Evolutionary conservation across 1,284 basidiomycete genomes (phyloP).

Genomic region (Neotropicomus parvogracilis): DNA sequence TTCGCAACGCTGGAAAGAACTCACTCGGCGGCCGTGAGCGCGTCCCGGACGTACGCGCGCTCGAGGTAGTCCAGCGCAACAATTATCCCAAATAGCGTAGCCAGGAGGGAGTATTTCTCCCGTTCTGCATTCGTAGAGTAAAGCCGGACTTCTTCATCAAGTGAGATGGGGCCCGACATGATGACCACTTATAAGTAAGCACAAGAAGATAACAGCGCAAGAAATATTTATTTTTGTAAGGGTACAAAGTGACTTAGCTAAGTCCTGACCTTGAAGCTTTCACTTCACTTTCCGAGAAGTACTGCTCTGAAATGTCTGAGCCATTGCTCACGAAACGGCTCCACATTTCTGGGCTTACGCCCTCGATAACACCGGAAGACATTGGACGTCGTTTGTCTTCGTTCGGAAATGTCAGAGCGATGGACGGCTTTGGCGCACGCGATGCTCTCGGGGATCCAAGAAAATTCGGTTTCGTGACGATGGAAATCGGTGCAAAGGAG

Average conservation of each 20-base stretch:
- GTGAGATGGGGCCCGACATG: slow-evolving; percentile 42
- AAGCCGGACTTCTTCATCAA: slow-evolving; percentile 90
- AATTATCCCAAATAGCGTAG: slow-evolving; percentile 90
- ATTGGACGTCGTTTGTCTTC: slow-evolving; percentile 54
- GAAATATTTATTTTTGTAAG: neutral
- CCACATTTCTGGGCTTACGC: slow-evolving; percentile 71
- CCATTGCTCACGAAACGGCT: slow-evolving; percentile 52
- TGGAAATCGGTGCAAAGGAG: slow-evolving; percentile 58
- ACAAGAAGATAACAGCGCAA: too few relatives aligned
- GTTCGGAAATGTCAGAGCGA: slow-evolving; percentile 63
- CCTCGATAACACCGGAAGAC: slow-evolving; percentile 56
- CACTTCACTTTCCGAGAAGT: too few relatives aligned
- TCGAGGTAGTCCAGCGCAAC: slow-evolving; percentile 93
- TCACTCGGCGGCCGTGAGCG: slow-evolving; percentile 85
- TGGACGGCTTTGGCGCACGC: slow-evolving; percentile 64
- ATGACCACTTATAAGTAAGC: neutral
- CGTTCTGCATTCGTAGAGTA: slow-evolving; percentile 87
- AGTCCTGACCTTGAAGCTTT: neutral
- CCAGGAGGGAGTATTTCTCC: slow-evolving; percentile 85
- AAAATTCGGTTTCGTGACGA: slow-evolving; percentile 71
- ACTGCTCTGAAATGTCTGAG: slow-evolving; percentile 26
- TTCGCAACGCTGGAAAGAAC: slow-evolving; percentile 33
- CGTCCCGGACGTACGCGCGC: slow-evolving; percentile 91
- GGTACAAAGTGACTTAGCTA: slow-evolving; percentile 8
- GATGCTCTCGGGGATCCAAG: slow-evolving; percentile 64